Base-by-base conservation (phyloP, 352 stramenopile species). In the Globisporangium nodosum region DNA sequence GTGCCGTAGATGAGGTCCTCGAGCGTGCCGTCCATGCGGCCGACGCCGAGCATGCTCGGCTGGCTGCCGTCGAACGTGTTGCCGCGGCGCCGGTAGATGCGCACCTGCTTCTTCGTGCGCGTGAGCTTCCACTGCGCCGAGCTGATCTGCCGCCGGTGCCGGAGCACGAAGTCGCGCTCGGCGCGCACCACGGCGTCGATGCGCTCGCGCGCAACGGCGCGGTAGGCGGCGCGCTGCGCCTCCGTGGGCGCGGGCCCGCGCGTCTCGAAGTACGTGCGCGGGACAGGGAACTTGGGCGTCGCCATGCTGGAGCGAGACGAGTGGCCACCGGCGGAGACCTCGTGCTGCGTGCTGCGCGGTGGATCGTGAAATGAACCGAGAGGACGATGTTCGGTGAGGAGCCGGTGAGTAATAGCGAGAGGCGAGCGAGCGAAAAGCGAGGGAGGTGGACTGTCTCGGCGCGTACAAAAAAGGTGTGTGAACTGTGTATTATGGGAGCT, bases 1-100 rank as follows among this genome's bases (percentile, higher is more conserved):
- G 56, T 61, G 3, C 76, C 76, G 58, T 81, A 87, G 21, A 87
- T 46, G 47, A 82, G 37, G 40, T 82, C 72, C 37, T 87, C 72
- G 20, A 87, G 67, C 12, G 74, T 71, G 7, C 76, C 76, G 16
- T 71, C 61, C n/a, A 85, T 65, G 24, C 63, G 54, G 8, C 74
- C 74, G 9, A 83, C 58, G 27, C 70, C 72, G 15, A 78, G 68
- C 57, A 87, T 71, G 0, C 48, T 73, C 27, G 69, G 70, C 12
- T 60, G 51, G 3, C 39, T 45, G 8, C 16, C 13, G 13, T 76
- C 60, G n/a, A 21, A n/a, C n/a, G 33, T 11, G 11, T 21, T 13
- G 13, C 18, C 31, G 46, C 71, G 49, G 3, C 70, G 73, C 16
- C 70, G 72, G 50, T 72, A 85, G 52, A 88, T 72, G 5, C 74